Percentiles rank a stretch among this genome's conserved stretches.
phyloP scores from a whole-genome alignment of 2,329 filamentous ascomycete genomes.

The Fusarium poae region DNA sequence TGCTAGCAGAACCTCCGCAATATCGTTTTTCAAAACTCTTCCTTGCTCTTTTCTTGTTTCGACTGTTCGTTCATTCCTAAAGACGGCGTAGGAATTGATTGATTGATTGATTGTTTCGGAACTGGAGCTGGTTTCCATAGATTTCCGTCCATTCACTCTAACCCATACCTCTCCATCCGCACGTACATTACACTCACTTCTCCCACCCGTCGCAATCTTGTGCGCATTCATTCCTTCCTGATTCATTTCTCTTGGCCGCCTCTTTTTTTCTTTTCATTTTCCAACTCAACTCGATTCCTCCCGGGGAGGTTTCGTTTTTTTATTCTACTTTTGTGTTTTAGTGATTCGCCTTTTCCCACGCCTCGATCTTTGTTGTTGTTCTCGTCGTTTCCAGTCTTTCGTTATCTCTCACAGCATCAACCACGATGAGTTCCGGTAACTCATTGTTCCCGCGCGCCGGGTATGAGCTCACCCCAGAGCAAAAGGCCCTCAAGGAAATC shows the following conservation, averaged over 20 bases:
- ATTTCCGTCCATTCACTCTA: constrained; percentile 28
- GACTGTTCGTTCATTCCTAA: constrained; percentile 39
- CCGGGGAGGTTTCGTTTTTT: constrained; percentile 32
- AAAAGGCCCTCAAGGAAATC: constrained; percentile 26
- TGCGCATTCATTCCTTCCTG: constrained; percentile 13
- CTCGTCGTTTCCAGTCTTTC: constrained; percentile 3
- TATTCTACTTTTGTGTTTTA: constrained; percentile 4
- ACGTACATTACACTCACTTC: constrained; percentile 38
- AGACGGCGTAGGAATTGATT: constrained; percentile 39
- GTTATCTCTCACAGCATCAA: constrained; percentile 4
- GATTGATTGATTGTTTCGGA: constrained; percentile 36
- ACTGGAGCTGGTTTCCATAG: constrained; percentile 19
- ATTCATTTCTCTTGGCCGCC: constrained; percentile 20
- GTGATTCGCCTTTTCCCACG: constrained; percentile 5
- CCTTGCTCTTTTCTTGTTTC: constrained; percentile 32
- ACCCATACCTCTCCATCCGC: not conserved
- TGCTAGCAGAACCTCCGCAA: constrained; percentile 12
- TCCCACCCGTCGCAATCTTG: constrained; percentile 7
- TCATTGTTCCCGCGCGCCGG: constrained; percentile 34
- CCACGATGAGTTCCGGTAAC: constrained; percentile 47
- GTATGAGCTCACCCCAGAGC: constrained; percentile 37
- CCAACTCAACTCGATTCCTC: constrained; percentile 31
- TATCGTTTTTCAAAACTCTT: constrained; percentile 31
- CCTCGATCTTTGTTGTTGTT: constrained; percentile 21
- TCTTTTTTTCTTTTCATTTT: not conserved